Base-by-base conservation (phyloP, 1,139 yeast species). In the Taiozyma sp. region DNA sequence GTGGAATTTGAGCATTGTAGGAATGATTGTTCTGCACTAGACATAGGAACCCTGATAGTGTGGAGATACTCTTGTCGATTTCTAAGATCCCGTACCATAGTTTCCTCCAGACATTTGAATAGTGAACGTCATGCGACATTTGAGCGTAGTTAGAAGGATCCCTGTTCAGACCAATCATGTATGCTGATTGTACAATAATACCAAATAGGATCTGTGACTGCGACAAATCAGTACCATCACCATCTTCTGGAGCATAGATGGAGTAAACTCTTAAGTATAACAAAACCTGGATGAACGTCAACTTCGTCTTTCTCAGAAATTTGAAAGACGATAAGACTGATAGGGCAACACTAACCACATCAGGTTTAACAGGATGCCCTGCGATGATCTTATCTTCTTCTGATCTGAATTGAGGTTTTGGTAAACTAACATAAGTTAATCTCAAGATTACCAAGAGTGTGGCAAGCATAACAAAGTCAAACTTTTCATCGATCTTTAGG, bases 231-330 rank as follows among this genome's bases (percentile, higher is more conserved):
- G 55, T 51, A n/a, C 69, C 67, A 51, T 78, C 81, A 44, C 73
- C 75, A 56, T 74, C 74, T 54, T 78, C 82, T 12, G 79, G 79
- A 0, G 79, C 69, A 57, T 67, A 66, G n/a, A 60, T 55, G 48
- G 66, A 68, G 55, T 78, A 78, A 4, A 73, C 51, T 50, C 74
- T 67, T 13, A 76, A 59, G 22, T 67, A 65, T n/a, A 75, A 50
- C n/a, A 77, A 54, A 1, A 70, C 72, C 54, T 76, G 81, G 36
- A 77, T 61, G 41, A 70, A 68, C 24, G 68, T 63, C 29, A 76
- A 54, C 14, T 72, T 68, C 10, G 70, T 58, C 57, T 72, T 73
- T 46, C 72, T 64, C 45, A 71, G 53, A 29, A 64, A 60, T 44
- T 72, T 70, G 50, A 68, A 65, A 29, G 65, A 64, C 1, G 63